These are phyloP conservation scores for Borovskyia barvae DNA, from an alignment of 208 protist genomes.

Conservation along the genomic window DNA sequence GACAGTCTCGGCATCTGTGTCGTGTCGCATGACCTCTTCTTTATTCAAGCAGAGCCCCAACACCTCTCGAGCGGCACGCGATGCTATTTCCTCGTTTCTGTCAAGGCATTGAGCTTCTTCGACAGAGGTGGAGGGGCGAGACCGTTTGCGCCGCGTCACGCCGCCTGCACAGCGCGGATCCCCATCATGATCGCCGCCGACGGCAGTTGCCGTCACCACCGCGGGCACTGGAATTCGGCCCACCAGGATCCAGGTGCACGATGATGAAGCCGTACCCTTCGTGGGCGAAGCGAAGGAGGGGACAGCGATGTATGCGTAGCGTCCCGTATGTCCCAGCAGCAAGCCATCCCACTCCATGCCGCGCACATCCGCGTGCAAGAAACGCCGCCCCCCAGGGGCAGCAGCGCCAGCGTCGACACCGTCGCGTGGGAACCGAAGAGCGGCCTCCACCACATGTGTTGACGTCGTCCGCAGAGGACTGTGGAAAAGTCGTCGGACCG, in stretches of 20 bases:
- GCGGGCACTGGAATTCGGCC: slow-evolving; percentile 33
- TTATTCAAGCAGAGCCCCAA: slow-evolving; percentile 21
- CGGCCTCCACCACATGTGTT: slow-evolving; percentile 15
- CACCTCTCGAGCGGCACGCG: slow-evolving; percentile 2
- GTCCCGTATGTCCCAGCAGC: slow-evolving; percentile 48
- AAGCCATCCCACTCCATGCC: slow-evolving; percentile 70
- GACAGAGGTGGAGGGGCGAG: not conserved
- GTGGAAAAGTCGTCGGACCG: slow-evolving; percentile 15
- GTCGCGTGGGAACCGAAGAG: not conserved
- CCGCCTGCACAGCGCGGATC: not conserved
- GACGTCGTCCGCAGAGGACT: slow-evolving; percentile 1
- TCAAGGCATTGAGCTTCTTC: no score
- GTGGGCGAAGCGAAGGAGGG: slow-evolving; percentile 26
- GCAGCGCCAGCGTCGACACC: not conserved
- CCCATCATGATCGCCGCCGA: not conserved
- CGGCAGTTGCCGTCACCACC: not conserved
- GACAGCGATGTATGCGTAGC: slow-evolving; percentile 74
- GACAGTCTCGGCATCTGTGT: slow-evolving; percentile 8
- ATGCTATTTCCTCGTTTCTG: not conserved
- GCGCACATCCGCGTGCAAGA: slow-evolving; percentile 68
- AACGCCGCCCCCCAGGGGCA: slow-evolving; percentile 1
- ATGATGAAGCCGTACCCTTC: not conserved
- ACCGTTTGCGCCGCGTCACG: not conserved
- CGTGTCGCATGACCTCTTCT: slow-evolving; percentile 35
- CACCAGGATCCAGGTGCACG: slow-evolving; percentile 30